Evolutionary conservation across 2,329 filamentous ascomycete species (phyloP), one percentile per base, ranked within the genome.

Genomic region (Venturia carpophila): DNA sequence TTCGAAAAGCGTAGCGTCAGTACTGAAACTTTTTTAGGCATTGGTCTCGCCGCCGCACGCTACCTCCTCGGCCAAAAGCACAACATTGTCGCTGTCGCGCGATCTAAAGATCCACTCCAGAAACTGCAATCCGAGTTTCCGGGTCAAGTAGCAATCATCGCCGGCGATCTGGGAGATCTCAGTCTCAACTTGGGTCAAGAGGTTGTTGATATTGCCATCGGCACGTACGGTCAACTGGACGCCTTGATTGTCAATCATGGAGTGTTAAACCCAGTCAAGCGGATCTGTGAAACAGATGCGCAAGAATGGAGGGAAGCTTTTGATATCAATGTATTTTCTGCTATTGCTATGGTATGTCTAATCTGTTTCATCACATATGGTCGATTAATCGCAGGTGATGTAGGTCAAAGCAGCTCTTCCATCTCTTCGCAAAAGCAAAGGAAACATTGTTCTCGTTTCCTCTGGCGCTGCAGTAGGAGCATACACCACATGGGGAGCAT

Each of bases 231-330:
- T 11, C 80, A 79, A 61, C 77, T 99, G 5, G 92, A 99, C 73
- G 89, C 87, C 1, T 74, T 99, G 56, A 85, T 99, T 15, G 79
- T 97, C 67, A 97, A 97, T 75, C 94, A 99, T 73, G 92, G 92
- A 24, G 80, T 86, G 0, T 77, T 99, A 56, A 83, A 86, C n/a
- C 89, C 91, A 0, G 87, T 95, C 52, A 85, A 84, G 62, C 85
- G 84, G 66, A 78, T 97, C 56, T 85, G 79, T 3, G 84, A 93
- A 65, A 81, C 83, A 19, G 83, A 84, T n/a, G 72, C 86, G 0
- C 85, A 89, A 45, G 87, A 89, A 67, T 97, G 92, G 90, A 87
- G 86, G 71, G 76, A 78, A 1, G 80, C 83, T 10, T 97, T 91
- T 75, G 87, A 96, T 70, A 80, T 91, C 67, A 97, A 97, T 74